Conservation (phyloP, 1,284 basidiomycete genomes). For the Filobasidium uniguttulatum region DNA sequence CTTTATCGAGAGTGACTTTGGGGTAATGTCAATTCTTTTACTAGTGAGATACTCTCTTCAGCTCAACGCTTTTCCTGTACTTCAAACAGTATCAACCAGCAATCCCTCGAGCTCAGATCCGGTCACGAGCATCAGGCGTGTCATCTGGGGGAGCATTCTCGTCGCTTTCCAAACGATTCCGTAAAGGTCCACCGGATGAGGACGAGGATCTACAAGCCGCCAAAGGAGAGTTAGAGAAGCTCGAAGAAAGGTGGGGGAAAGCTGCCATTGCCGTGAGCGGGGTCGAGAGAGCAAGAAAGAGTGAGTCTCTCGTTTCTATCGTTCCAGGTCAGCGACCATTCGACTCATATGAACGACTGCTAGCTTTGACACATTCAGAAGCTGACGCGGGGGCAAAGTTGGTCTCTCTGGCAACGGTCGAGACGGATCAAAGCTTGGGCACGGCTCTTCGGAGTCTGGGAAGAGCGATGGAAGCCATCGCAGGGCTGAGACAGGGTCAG, state of each 20-base stretch:
- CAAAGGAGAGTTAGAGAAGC: slow-evolving; percentile 74
- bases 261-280: slow-evolving; percentile 75
- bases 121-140: slow-evolving; percentile 47
- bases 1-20: slow-evolving; percentile 91
- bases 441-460: slow-evolving; percentile 71
- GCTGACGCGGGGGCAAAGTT: slow-evolving; percentile 79
- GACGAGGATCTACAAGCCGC: slow-evolving; percentile 62
- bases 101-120: not conserved
- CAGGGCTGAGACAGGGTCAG: slow-evolving; percentile 71
- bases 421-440: slow-evolving; percentile 64
- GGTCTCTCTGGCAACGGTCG: slow-evolving; percentile 71
- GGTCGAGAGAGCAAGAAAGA: slow-evolving; percentile 61
- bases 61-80: not conserved
- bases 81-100: slow-evolving; percentile 60
- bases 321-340: not conserved
- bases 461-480: slow-evolving; percentile 65
- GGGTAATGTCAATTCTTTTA: slow-evolving; percentile 39
- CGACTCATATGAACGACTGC: not conserved
- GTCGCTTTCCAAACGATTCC: slow-evolving; percentile 33
- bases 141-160: slow-evolving; percentile 26
- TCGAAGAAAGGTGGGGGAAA: slow-evolving; percentile 78
- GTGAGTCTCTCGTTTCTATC: slow-evolving; percentile 37
- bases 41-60: not conserved
- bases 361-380: slow-evolving; percentile 61
- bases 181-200: slow-evolving; percentile 34